Base-by-base conservation (phyloP, 495 filamentous ascomycete genomes). In the Glarea lozoyensis region DNA sequence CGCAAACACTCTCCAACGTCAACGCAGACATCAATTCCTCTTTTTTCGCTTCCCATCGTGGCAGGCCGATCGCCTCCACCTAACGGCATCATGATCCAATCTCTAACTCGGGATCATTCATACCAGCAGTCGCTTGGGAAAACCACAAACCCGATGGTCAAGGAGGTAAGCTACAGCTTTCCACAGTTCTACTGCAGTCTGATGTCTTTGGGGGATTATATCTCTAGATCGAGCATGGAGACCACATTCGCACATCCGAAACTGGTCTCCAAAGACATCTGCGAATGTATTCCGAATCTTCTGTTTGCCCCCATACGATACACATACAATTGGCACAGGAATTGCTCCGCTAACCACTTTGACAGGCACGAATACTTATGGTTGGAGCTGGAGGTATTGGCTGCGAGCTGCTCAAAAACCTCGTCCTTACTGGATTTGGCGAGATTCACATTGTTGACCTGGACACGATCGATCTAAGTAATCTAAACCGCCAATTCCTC, bases 371-470 rank as follows among this genome's bases (percentile, higher is more conserved):
- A 33, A 84, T 96, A 22, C 69, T 99, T 17, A 85, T 99, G 68
- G 89, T 99, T 34, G 92, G 92, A 48, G 92, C 92, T 33, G 92
- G 92, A 45, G 92, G 92, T 31, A 97, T 99, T 58, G 92, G 92
- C 44, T 99, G 92, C 64, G 92, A 99, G 62, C 76, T 99, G 4
- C 73, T 99, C 43, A 99, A 99, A 71, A 94, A 97, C 64, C 81
- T 99, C 43, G 86, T 89, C 40, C 77, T 94, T 18, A 84, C 82
- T 38, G 93, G 93, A 50, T 97, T 97, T 54, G 88, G 88, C 35
- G 87, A 94, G 65, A 78, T 96, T 35, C 88, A 96, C 60, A 80
- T 99, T 38, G 86, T 99, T 49, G 92, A 99, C 60, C 81, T 99
- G 23, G 92, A 99, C 59, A 99, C 92, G 0, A 97, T 99, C 60